phyloP scores from a whole-genome alignment of 306 rosid species.

The Purshia tridentata region DNA sequence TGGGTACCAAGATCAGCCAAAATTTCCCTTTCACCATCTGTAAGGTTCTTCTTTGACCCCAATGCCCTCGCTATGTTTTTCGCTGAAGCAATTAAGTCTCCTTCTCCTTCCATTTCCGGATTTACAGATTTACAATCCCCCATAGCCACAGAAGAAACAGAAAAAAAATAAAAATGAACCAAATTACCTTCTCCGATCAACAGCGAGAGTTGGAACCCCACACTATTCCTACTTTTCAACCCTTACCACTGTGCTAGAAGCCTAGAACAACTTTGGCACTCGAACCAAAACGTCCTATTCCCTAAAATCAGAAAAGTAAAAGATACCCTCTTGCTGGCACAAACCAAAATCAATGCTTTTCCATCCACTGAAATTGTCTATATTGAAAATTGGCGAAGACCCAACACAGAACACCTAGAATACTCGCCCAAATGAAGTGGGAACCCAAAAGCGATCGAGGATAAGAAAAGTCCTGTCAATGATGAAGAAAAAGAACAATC shows the following conservation, averaged over 20 bases:
- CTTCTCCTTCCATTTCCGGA: conserved; percentile 65
- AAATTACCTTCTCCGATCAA: conserved; percentile 26
- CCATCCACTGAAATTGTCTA: conserved; percentile 10
- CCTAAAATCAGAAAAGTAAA: conserved; percentile 21
- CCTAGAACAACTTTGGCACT: conserved; percentile 3
- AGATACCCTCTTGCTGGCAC: conserved; percentile 20
- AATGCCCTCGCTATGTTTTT: conserved; percentile 61
- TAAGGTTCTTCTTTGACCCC: conserved; percentile 63
- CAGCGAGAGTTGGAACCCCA: not conserved
- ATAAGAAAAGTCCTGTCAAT: conserved; percentile 13
- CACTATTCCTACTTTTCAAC: not conserved
- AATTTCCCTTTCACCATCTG: conserved; percentile 59
- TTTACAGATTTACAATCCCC: conserved; percentile 49
- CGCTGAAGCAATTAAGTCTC: conserved; percentile 68
- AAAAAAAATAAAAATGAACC: conserved; percentile 17
- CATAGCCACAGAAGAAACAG: conserved; percentile 42
- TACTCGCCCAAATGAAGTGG: not conserved
- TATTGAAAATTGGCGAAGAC: conserved; percentile 4
- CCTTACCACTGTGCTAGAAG: conserved; percentile 16
- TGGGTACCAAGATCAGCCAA: conserved; percentile 69
- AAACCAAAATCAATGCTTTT: conserved; percentile 28
- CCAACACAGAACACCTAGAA: not conserved
- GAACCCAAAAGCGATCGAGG: conserved; percentile 9
- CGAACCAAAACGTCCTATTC: conserved; percentile 11
- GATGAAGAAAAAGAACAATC: not conserved